phyloP scores from a whole-genome alignment of 208 protist genomes.

The Trypanosoma lewisi region DNA sequence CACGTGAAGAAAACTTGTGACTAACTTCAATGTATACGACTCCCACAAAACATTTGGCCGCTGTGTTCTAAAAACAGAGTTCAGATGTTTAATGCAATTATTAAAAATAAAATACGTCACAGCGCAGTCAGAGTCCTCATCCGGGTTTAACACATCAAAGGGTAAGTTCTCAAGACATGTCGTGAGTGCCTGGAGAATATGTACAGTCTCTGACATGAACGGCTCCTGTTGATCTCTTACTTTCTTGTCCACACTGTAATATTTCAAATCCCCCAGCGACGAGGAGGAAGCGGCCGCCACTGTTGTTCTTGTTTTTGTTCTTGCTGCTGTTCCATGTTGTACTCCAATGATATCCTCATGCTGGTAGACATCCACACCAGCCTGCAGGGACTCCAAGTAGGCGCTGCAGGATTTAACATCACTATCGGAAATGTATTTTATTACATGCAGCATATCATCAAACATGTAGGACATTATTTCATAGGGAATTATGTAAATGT shows the following conservation, averaged over 20 bases:
- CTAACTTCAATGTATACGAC: slow-evolving; percentile 71
- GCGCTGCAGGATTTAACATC: slow-evolving; percentile 62
- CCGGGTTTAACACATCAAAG: slow-evolving; percentile 69
- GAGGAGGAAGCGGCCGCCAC: no score
- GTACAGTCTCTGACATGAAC: slow-evolving; percentile 76
- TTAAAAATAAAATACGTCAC: slow-evolving; percentile 85
- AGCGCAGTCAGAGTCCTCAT: slow-evolving; percentile 77
- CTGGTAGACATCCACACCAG: slow-evolving; percentile 9
- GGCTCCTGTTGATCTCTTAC: slow-evolving; percentile 29
- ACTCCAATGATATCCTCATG: no score
- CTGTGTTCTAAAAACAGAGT: slow-evolving; percentile 63
- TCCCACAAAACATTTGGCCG: slow-evolving; percentile 60
- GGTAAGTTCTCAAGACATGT: slow-evolving; percentile 75
- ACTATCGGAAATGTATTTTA: slow-evolving; percentile 67
- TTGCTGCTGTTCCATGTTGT: no score
- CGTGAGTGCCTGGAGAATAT: slow-evolving; percentile 67
- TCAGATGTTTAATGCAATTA: slow-evolving; percentile 79
- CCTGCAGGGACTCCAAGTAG: slow-evolving; percentile 61
- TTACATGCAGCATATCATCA: slow-evolving; percentile 77
- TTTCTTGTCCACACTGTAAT: slow-evolving; percentile 1
- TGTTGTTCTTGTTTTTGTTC: no score
- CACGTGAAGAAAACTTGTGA: slow-evolving; percentile 70
- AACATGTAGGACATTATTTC: slow-evolving; percentile 81
- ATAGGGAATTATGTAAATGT: slow-evolving; percentile 72
- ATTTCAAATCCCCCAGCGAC: no score